Evolutionary conservation across 225 moss, liverwort and hornwort genomes (phyloP).

Genomic region (Anthoceros angustus): DNA sequence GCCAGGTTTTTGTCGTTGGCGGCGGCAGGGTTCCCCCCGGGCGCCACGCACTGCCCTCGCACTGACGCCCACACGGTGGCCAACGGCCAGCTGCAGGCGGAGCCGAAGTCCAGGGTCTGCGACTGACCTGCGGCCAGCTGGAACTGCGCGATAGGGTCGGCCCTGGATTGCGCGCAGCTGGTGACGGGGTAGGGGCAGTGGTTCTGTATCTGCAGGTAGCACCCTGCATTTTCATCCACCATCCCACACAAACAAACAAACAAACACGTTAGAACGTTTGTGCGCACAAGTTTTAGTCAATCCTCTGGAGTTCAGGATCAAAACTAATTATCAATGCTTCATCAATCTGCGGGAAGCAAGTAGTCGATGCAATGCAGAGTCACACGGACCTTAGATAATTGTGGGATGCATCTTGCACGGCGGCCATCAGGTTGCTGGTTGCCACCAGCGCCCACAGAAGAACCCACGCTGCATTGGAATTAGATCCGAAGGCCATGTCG

Average conservation of each 20-base stretch:
- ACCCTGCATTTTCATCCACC: not conserved
- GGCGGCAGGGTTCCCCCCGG: too few relatives aligned
- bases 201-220: not conserved
- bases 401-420: too few relatives aligned
- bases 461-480: too few relatives aligned
- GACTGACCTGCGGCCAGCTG: not conserved
- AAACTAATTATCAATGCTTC: too few relatives aligned
- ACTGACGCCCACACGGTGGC: slow-evolving; percentile 3
- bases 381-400: too few relatives aligned
- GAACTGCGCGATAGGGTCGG: not conserved
- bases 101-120: slow-evolving; percentile 6
- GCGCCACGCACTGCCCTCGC: not conserved
- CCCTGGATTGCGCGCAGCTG: not conserved
- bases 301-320: too few relatives aligned
- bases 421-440: too few relatives aligned
- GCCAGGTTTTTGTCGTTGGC: not conserved
- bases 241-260: not conserved
- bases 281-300: too few relatives aligned
- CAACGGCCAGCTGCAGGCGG: not conserved
- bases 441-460: too few relatives aligned
- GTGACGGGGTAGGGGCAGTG: not conserved
- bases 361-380: too few relatives aligned
- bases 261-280: not conserved
- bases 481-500: too few relatives aligned
- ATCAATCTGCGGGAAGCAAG: too few relatives aligned